phyloP scores from a whole-genome alignment of 768 basidiomycete species.

The Hericium coralloides region DNA sequence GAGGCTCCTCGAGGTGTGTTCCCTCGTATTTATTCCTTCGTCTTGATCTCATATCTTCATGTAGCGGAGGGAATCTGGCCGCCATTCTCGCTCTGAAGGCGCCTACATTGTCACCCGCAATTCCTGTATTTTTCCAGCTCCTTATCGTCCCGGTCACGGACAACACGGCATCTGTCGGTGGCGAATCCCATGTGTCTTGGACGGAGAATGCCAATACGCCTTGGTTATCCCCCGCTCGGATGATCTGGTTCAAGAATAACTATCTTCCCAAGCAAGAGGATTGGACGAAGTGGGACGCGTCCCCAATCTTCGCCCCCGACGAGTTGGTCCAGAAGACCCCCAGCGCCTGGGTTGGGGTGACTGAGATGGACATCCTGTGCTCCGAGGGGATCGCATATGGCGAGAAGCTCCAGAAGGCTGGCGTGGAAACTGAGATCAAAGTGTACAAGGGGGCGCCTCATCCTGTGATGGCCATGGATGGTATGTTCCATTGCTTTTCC shows the following conservation, averaged over 20 bases:
- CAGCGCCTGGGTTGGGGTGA: slow-evolving; percentile 52
- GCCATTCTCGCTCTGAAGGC: slow-evolving; percentile 60
- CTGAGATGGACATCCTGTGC: slow-evolving; percentile 56
- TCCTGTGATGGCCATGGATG: slow-evolving; percentile 69
- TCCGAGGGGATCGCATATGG: slow-evolving; percentile 62
- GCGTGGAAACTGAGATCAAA: slow-evolving; percentile 44
- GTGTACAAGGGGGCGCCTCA: slow-evolving; percentile 61
- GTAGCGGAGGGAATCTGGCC: slow-evolving; percentile 64
- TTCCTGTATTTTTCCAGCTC: slow-evolving; percentile 51
- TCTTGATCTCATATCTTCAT: not conserved
- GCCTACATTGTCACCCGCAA: slow-evolving; percentile 34
- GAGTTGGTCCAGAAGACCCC: slow-evolving; percentile 42
- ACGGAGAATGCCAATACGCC: slow-evolving; percentile 45
- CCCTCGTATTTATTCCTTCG: not conserved
- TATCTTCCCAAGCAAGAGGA: slow-evolving; percentile 60
- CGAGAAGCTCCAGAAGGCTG: slow-evolving; percentile 41
- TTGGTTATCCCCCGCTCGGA: slow-evolving; percentile 51
- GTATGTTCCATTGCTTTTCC: slow-evolving; percentile 26
- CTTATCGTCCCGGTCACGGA: slow-evolving; percentile 67
- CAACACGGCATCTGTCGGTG: slow-evolving; percentile 47
- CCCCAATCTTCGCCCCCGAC: slow-evolving; percentile 61
- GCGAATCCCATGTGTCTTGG: slow-evolving; percentile 39
- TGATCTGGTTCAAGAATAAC: slow-evolving; percentile 66
- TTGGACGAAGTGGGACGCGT: slow-evolving; percentile 57
- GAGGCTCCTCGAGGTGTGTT: slow-evolving; percentile 59